phyloP scores from a whole-genome alignment of 352 stramenopile species.

The Globisporangium uncinulatum region DNA sequence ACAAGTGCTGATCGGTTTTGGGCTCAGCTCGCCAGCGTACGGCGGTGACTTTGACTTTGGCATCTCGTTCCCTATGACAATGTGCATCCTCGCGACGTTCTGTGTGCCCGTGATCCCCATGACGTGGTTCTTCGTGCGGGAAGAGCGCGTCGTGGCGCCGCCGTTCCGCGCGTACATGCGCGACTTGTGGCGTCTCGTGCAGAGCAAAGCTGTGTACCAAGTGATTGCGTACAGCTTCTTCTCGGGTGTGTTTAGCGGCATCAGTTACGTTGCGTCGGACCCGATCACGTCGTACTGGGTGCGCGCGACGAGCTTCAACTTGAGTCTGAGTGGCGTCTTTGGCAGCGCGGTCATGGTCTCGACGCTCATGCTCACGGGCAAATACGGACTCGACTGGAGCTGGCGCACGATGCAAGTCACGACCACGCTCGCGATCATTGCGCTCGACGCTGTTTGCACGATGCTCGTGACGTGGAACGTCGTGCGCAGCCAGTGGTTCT shows the following conservation, averaged over 20 bases:
- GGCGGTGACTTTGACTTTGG: constrained; percentile 38
- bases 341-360: constrained; percentile 22
- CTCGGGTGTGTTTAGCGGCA: constrained; percentile 29
- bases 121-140: constrained; percentile 39
- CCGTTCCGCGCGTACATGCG: constrained; percentile 30
- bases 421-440: constrained; percentile 18
- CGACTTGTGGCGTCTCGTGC: constrained; percentile 29
- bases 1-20: constrained; percentile 31
- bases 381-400: constrained; percentile 35
- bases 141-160: constrained; percentile 26
- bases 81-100: constrained; percentile 25
- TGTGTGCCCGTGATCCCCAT: constrained; percentile 35
- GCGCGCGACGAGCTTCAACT: constrained; percentile 27
- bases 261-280: constrained; percentile 24
- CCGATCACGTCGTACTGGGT: constrained; percentile 36
- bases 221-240: constrained; percentile 44
- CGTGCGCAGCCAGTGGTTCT: constrained; percentile 25
- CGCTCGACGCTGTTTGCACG: constrained; percentile 26
- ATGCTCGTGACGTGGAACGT: constrained; percentile 30
- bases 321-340: constrained; percentile 25
- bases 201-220: constrained; percentile 39
- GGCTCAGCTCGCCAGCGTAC: constrained; percentile 37
- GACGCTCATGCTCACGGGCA: constrained; percentile 29
- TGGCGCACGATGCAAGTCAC: constrained; percentile 27
- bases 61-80: constrained; percentile 28